phyloP scores from a whole-genome alignment of 345 rosid genomes.

The Eucalyptus grandis region DNA sequence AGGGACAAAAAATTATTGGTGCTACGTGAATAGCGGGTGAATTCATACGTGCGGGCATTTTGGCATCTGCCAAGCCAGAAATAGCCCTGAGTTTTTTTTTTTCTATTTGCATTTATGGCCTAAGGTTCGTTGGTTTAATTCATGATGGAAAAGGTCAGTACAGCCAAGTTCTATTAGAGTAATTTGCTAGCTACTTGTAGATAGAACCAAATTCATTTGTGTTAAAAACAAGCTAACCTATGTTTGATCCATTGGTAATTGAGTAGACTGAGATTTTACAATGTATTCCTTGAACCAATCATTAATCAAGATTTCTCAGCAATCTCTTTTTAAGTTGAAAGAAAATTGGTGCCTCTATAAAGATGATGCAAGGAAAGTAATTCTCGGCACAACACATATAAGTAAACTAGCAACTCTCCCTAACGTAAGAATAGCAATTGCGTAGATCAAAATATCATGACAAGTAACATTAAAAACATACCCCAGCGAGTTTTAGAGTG shows the following conservation, averaged over 20 bases:
- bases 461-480: constrained; percentile 3
- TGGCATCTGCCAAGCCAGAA: background rate
- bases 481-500: constrained; percentile 61
- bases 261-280: background rate
- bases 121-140: background rate
- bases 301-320: background rate
- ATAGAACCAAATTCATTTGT: background rate
- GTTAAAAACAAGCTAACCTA: background rate
- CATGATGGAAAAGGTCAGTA: background rate
- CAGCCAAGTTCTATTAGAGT: background rate
- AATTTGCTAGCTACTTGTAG: background rate
- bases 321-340: background rate
- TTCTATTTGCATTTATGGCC: background rate
- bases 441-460: background rate
- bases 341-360: background rate
- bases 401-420: background rate
- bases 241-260: background rate
- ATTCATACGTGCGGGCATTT: background rate
- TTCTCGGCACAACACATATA: background rate
- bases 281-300: background rate
- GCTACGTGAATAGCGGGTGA: background rate
- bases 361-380: background rate
- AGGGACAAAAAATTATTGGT: background rate
- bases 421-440: background rate
- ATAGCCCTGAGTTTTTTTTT: background rate